These are phyloP conservation scores for Nowakowskiella sp. DNA, from an alignment of 192 early-diverging fungal species.

Conservation along the genomic window DNA sequence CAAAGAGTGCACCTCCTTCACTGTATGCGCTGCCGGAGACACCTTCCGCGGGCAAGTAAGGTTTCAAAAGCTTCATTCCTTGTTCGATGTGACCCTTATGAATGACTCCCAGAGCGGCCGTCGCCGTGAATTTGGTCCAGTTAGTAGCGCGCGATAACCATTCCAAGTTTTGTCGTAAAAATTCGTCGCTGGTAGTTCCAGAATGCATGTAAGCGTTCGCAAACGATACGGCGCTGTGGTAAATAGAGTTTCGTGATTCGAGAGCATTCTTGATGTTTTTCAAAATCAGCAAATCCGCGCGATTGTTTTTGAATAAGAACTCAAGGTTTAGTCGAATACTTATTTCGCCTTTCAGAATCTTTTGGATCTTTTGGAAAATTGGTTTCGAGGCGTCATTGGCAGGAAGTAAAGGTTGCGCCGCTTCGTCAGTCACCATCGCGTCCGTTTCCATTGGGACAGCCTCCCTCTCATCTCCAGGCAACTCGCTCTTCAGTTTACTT, in stretches of 20 bases:
- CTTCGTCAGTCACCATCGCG: constrained; percentile 49
- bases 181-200: constrained; percentile 96
- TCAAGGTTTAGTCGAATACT: constrained; percentile 89
- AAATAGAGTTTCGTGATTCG: constrained; percentile 85
- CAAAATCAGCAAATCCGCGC: constrained; percentile 90
- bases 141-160: constrained; percentile 95
- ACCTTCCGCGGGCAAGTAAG: constrained; percentile 91
- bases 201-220: constrained; percentile 98
- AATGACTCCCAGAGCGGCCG: constrained; percentile 94
- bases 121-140: constrained; percentile 99
- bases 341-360: constrained; percentile 82
- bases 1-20: constrained; percentile 96
- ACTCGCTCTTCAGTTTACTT: constrained; percentile 58
- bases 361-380: constrained; percentile 51
- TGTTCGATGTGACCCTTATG: constrained; percentile 94
- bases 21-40: constrained; percentile 81
- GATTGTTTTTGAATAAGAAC: constrained; percentile 93
- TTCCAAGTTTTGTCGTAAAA: constrained; percentile 92
- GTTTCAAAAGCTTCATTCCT: constrained; percentile 71
- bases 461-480: constrained; percentile 31
- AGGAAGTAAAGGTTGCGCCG: constrained; percentile 1
- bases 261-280: constrained; percentile 88
- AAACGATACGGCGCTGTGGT: constrained; percentile 91
- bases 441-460: constrained; percentile 21
- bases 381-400: constrained; percentile 13